These are phyloP conservation scores for Hysterangium stoloniferum DNA, from an alignment of 768 basidiomycete species.

Conservation along the genomic window DNA sequence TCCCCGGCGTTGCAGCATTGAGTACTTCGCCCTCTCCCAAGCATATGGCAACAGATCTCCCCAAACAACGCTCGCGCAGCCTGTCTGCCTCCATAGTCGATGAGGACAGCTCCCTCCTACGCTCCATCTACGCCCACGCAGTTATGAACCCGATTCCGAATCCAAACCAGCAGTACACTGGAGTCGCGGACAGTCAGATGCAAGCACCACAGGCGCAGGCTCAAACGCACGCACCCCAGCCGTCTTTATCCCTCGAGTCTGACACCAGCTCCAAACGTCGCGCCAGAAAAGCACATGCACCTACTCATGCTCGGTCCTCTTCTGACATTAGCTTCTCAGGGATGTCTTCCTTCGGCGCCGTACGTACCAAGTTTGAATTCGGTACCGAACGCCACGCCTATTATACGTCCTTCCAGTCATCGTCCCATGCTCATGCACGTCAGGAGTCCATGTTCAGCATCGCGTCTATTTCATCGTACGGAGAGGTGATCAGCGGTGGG, in stretches of 20 bases:
- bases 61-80: neutral
- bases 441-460: slow-evolving; percentile 65
- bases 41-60: neutral
- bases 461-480: slow-evolving; percentile 75
- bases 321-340: slow-evolving; percentile 64
- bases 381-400: slow-evolving; percentile 48
- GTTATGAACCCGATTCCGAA: slow-evolving; percentile 28
- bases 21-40: slow-evolving; percentile 5
- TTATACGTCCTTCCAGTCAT: slow-evolving; percentile 42
- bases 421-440: slow-evolving; percentile 27
- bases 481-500: slow-evolving; percentile 56
- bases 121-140: slow-evolving; percentile 47
- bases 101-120: slow-evolving; percentile 46
- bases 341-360: slow-evolving; percentile 68
- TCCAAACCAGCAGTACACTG: neutral
- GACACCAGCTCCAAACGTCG: slow-evolving; percentile 34
- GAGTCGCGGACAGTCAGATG: no score
- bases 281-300: slow-evolving; percentile 19
- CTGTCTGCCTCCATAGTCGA: slow-evolving; percentile 20
- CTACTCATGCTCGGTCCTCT: slow-evolving; percentile 27
- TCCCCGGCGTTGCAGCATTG: slow-evolving; percentile 3
- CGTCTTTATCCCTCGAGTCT: slow-evolving; percentile 28
- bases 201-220: no score
- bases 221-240: neutral
- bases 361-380: slow-evolving; percentile 76